Evolutionary conservation across 116 monocot species (phyloP).

Genomic region (Zostera marina): DNA sequence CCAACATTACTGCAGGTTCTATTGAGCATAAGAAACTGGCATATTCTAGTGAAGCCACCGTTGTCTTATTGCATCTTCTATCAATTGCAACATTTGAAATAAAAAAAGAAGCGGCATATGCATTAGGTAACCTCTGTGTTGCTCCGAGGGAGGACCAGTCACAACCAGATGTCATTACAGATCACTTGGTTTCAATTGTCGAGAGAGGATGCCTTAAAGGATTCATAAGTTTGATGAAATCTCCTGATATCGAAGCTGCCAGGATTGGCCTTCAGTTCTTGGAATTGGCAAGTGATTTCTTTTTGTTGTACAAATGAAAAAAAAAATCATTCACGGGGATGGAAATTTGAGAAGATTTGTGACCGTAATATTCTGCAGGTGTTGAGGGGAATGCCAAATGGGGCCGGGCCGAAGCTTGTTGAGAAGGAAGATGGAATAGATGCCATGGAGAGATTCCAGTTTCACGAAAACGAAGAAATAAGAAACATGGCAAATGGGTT

Average conservation of each 20-base stretch:
- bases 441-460: conserved; percentile 99
- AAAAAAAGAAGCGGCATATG: conserved; percentile 78
- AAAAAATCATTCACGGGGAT: not conserved
- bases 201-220: conserved; percentile 62
- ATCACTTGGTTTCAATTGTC: conserved; percentile 55
- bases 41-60: conserved; percentile 49
- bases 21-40: conserved; percentile 65
- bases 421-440: conserved; percentile 93
- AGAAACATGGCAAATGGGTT: conserved; percentile 88
- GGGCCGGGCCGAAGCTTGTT: conserved; percentile 78
- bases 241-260: conserved; percentile 73
- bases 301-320: not conserved
- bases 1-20: conserved; percentile 77
- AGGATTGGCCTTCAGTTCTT: conserved; percentile 85
- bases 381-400: conserved; percentile 80
- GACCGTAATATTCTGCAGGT: conserved; percentile 31
- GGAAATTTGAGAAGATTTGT: not conserved
- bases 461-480: conserved; percentile 85
- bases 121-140: conserved; percentile 83
- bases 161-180: conserved; percentile 39
- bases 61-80: conserved; percentile 48
- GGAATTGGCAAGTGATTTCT: conserved; percentile 50
- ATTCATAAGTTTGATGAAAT: conserved; percentile 67
- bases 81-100: conserved; percentile 68
- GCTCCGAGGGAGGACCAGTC: conserved; percentile 24